Conservation (phyloP, 192 early-diverging fungal genomes). For the Coemansia reversa region DNA sequence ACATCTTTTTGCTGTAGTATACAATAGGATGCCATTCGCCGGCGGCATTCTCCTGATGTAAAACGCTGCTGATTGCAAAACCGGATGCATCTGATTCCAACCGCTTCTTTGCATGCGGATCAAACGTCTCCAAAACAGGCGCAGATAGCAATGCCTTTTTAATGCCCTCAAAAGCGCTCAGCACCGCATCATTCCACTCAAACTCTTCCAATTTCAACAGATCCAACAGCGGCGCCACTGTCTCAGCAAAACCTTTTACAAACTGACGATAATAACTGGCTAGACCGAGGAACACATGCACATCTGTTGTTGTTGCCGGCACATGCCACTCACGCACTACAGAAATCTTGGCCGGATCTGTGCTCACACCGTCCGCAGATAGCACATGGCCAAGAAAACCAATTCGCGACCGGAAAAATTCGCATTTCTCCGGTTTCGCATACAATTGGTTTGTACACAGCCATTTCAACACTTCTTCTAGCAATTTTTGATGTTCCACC, state of each 20-base stretch:
- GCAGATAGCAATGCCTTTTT: background rate
- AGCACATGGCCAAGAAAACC: too few species aligned
- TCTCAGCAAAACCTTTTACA: background rate
- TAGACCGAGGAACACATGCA: background rate
- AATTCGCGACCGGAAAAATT: background rate
- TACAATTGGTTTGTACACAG: background rate
- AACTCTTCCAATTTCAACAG: slow-evolving; percentile 6
- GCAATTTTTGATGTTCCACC: slow-evolving; percentile 8
- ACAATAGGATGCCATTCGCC: slow-evolving; percentile 10
- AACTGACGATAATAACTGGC: slow-evolving; percentile 10
- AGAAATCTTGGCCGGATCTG: slow-evolving; percentile 8
- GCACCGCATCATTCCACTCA: background rate
- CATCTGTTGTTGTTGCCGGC: background rate
- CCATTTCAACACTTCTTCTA: background rate
- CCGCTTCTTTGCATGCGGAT: slow-evolving; percentile 6
- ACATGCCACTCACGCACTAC: background rate
- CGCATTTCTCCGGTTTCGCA: slow-evolving; percentile 5
- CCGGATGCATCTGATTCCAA: slow-evolving; percentile 12
- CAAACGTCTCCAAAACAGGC: slow-evolving; percentile 8
- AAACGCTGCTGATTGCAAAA: slow-evolving; percentile 13
- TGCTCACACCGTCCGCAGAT: too few species aligned
- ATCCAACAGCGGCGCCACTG: background rate
- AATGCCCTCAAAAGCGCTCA: background rate
- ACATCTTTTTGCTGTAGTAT: slow-evolving; percentile 10
- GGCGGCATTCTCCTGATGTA: slow-evolving; percentile 5